Evolutionary conservation across 345 rosid species (phyloP), one percentile per base, ranked within the genome.

Genomic region (Euphorbia peplus): DNA sequence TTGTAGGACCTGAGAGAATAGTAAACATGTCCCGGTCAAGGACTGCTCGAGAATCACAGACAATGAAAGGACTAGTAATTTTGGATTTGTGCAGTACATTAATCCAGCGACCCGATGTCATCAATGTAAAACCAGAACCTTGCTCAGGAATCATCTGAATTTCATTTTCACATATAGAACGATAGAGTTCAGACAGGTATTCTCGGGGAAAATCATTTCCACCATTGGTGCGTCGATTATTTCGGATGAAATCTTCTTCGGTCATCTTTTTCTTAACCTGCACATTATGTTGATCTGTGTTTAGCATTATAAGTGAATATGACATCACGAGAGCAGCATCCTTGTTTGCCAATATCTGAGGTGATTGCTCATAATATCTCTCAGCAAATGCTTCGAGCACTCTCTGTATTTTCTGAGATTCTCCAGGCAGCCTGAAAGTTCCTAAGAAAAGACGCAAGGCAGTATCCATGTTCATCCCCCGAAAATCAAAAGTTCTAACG

Each of bases 221-320:
- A 69, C 87, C 90, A 77, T 89, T 89, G 68, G 84, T 87, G 44
- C 26, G 64, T 66, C 92, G 77, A 78, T 87, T 89, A 75, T 89
- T 89, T 62, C 87, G 86, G 44, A 89, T 83, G 68, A 89, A 89
- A 67, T 85, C 96, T 44, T 82, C 88, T 79, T 85, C 90, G 47
- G 96, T 80, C 96, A 89, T 89, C 82, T 85, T 89, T 81, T 83
- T 87, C 84, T 81, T 85, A 28, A 87, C 90, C 75, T 89, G 92
- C 46, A 63, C 73, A 81, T 89, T 87, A 76, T 89, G 92, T 66
- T 83, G 96, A 80, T 89, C 96, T 32, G 90, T 85, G 72, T 89
- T 89, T 25, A 89, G 92, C 79, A 89, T 0, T 70, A 89, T 89
- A 74, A 89, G 74, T 44, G 92, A 87, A 75, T 87, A 89, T n/a